Percentiles rank a stretch among this genome's conserved stretches.
Conservation (phyloP, 306 rosid species). For the Corylus avellana region DNA sequence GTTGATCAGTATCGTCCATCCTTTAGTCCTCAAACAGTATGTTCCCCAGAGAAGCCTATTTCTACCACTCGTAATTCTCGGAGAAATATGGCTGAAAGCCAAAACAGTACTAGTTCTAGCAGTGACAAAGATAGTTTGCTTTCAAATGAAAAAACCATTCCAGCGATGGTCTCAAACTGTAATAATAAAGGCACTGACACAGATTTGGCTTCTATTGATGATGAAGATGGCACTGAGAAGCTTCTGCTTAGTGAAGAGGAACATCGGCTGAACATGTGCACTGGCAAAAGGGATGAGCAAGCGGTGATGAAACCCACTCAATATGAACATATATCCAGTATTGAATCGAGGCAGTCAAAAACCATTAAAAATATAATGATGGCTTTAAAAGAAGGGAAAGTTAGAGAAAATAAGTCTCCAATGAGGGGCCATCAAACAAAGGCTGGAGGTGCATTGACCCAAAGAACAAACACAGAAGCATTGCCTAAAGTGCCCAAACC, state of each 20-base stretch:
- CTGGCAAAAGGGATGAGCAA: slow-evolving; percentile 45
- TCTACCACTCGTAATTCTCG: slow-evolving; percentile 44
- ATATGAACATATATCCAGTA: slow-evolving; percentile 44
- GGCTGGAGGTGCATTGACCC: slow-evolving; percentile 47
- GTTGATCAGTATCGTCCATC: slow-evolving; percentile 79
- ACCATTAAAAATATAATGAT: slow-evolving; percentile 82
- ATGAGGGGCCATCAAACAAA: slow-evolving; percentile 72
- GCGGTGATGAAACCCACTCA: slow-evolving; percentile 47
- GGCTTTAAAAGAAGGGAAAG: slow-evolving; percentile 81
- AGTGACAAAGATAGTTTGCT: slow-evolving; percentile 83
- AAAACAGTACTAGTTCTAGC: slow-evolving; percentile 77
- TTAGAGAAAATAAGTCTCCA: slow-evolving; percentile 78
- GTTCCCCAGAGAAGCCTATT: slow-evolving; percentile 65
- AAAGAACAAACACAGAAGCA: slow-evolving; percentile 51
- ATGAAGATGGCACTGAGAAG: slow-evolving; percentile 61
- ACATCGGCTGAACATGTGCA: slow-evolving; percentile 35
- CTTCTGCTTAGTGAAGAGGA: slow-evolving; percentile 52
- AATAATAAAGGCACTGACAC: slow-evolving; percentile 55
- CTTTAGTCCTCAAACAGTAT: slow-evolving; percentile 50
- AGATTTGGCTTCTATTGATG: slow-evolving; percentile 60
- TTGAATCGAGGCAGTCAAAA: slow-evolving; percentile 74
- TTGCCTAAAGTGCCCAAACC: slow-evolving; percentile 71
- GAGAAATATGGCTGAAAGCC: slow-evolving; percentile 85
- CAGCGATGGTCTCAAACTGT: slow-evolving; percentile 32
- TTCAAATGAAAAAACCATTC: slow-evolving; percentile 67